Evolutionary conservation across 2,329 filamentous ascomycete species (phyloP).

Genomic region (Trichoderma guizhouense): DNA sequence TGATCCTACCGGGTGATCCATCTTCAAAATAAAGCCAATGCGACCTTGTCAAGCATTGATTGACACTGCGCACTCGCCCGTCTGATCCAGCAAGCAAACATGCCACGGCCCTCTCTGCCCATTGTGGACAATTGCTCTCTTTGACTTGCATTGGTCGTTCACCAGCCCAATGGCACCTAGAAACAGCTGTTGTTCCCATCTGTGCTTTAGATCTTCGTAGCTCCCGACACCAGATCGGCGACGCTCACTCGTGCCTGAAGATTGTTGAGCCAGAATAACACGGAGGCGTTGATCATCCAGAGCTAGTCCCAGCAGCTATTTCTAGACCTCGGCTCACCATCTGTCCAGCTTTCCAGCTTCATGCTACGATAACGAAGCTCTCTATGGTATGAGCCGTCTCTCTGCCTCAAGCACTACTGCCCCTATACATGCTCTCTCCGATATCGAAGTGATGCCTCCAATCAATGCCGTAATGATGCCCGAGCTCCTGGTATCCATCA

Average conservation of each 20-base stretch:
- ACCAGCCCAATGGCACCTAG: not conserved
- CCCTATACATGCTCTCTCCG: not conserved
- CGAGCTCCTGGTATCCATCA: not conserved
- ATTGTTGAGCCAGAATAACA: not conserved
- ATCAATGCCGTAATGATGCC: not conserved
- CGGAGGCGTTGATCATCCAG: not conserved
- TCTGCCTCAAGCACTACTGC: not conserved
- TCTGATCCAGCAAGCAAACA: not conserved
- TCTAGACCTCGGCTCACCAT: not conserved
- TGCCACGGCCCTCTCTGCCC: not conserved
- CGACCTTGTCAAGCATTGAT: not conserved
- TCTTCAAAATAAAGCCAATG: not conserved
- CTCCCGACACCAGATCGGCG: slow-evolving; percentile 6
- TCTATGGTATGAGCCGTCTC: too few relatives aligned
- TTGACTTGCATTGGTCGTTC: not conserved
- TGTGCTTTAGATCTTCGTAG: not conserved
- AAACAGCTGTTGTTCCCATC: not conserved
- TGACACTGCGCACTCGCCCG: not conserved
- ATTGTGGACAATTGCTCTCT: not conserved
- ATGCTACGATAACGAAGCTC: not conserved
- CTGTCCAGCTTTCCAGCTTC: not conserved
- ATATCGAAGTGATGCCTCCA: not conserved
- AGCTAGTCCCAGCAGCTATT: not conserved
- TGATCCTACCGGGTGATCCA: too few relatives aligned
- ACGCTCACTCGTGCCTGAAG: not conserved